Conservation (phyloP, 2,329 filamentous ascomycete species). For the Truncatella angustata region DNA sequence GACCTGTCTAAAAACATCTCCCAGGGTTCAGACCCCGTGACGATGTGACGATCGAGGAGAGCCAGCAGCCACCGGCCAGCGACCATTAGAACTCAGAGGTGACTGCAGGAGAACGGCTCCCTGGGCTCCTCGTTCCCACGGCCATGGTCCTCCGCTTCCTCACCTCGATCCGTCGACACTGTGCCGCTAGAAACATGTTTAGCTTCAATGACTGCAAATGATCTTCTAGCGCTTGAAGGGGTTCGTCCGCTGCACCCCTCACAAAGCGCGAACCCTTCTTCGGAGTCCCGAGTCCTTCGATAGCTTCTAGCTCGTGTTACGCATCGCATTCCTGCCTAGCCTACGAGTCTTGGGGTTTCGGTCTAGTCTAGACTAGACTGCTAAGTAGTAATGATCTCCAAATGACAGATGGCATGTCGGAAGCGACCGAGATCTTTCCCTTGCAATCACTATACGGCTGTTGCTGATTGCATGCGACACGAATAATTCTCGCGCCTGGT, state of each 20-base stretch:
- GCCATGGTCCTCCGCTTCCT: conserved; percentile 6
- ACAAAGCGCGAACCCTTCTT: background rate
- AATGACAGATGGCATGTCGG: background rate
- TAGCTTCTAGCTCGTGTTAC: background rate
- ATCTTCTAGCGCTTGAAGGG: background rate
- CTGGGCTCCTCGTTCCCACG: background rate
- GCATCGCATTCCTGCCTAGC: too few relatives aligned
- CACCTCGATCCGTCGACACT: background rate
- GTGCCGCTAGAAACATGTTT: conserved; percentile 2
- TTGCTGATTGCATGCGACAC: too few relatives aligned
- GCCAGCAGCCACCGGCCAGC: too few relatives aligned
- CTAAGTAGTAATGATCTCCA: background rate
- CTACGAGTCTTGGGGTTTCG: too few relatives aligned
- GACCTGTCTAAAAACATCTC: too few relatives aligned
- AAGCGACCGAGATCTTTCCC: background rate
- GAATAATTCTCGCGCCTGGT: too few relatives aligned
- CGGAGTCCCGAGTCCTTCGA: background rate
- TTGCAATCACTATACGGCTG: too few relatives aligned
- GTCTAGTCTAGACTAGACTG: too few relatives aligned
- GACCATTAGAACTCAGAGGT: too few relatives aligned
- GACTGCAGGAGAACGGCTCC: background rate
- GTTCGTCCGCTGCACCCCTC: background rate
- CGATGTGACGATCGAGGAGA: too few relatives aligned
- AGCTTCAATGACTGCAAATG: background rate
- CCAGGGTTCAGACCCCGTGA: background rate